phyloP scores from a whole-genome alignment of 345 rosid genomes.

The Populus davidiana region DNA sequence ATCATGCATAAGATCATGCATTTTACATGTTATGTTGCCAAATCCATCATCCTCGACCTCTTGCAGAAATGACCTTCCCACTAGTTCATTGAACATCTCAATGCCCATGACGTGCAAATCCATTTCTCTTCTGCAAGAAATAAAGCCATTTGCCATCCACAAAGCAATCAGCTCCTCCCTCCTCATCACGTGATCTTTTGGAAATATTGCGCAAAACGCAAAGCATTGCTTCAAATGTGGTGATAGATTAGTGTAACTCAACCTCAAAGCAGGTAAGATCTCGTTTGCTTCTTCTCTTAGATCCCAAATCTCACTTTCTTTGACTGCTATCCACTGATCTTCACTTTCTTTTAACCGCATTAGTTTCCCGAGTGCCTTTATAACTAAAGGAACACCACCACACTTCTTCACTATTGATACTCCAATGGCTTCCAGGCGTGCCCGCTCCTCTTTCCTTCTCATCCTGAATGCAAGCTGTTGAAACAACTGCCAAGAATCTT shows the following conservation, averaged over 20 bases:
- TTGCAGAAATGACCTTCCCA: constrained; percentile 19
- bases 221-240: constrained; percentile 1
- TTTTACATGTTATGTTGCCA: no score
- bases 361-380: constrained; percentile 11
- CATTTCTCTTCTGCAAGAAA: not conserved
- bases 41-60: not conserved
- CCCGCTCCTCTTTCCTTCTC: not conserved
- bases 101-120: constrained; percentile 12
- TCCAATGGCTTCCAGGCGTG: not conserved
- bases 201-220: constrained; percentile 3
- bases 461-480: not conserved
- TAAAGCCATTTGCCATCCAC: constrained; percentile 34
- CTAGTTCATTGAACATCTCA: constrained; percentile 16
- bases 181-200: not conserved
- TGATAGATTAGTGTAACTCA: constrained; percentile 5
- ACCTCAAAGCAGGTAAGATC: not conserved
- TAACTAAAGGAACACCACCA: constrained; percentile 12
- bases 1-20: no score
- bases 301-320: constrained; percentile 18
- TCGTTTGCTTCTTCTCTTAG: not conserved
- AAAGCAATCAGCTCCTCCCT: constrained; percentile 2
- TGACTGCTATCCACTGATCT: constrained; percentile 6
- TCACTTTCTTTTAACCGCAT: not conserved
- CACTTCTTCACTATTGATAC: constrained; percentile 13
- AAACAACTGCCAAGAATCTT: constrained; percentile 13